Conservation (phyloP, 2,329 filamentous ascomycete genomes). For the Phialophora verrucosa region DNA sequence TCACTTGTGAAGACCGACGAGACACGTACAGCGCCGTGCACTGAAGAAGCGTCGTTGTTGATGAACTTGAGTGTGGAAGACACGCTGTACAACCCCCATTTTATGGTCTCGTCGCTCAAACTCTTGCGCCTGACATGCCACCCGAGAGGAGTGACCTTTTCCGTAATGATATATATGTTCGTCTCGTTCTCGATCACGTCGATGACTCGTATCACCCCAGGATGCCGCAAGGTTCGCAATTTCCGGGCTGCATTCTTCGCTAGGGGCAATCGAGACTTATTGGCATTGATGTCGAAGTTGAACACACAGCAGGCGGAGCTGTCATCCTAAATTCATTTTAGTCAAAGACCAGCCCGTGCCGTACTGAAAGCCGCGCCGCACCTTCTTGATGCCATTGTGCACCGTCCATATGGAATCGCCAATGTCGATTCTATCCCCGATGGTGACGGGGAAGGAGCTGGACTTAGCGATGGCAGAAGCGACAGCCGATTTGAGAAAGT, state of each 20-base stretch:
- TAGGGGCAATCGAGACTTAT: constrained; percentile 80
- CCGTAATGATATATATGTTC: constrained; percentile 95
- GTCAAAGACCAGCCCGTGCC: background rate
- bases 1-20: constrained; percentile 92
- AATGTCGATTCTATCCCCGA: constrained; percentile 89
- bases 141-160: constrained; percentile 81
- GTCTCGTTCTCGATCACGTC: constrained; percentile 96
- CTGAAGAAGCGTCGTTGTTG: constrained; percentile 88
- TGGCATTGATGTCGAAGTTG: constrained; percentile 84
- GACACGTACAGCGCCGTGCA: constrained; percentile 85
- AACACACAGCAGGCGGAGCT: constrained; percentile 95
- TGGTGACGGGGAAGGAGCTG: constrained; percentile 87
- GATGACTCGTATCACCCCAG: constrained; percentile 89
- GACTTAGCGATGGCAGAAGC: constrained; percentile 96
- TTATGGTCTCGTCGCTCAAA: constrained; percentile 86
- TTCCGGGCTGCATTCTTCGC: constrained; percentile 95
- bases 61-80: constrained; percentile 95
- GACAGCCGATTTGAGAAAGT: constrained; percentile 97
- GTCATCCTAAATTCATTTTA: constrained; percentile 71
- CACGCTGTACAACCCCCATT: constrained; percentile 91
- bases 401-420: constrained; percentile 96
- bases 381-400: constrained; percentile 89
- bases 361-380: constrained; percentile 51
- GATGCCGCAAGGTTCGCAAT: constrained; percentile 88
- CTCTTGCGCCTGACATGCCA: constrained; percentile 92